Evolutionary conservation across 352 stramenopile genomes (phyloP).

Genomic region (Aphanomyces astaci): DNA sequence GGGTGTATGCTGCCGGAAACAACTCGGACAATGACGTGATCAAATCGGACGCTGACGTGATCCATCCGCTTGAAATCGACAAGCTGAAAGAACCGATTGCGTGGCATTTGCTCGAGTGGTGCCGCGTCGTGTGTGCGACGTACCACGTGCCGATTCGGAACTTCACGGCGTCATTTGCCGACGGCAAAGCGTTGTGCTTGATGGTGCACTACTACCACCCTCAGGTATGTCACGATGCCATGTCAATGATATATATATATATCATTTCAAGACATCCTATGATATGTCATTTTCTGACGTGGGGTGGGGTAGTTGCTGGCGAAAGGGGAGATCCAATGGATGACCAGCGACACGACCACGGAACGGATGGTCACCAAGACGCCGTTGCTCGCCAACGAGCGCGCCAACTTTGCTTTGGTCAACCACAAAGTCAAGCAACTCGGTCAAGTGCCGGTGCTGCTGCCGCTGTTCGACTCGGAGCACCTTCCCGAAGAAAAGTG

Average conservation of each 20-base stretch:
- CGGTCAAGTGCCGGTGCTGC: slow-evolving; percentile 85
- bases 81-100: slow-evolving; percentile 29
- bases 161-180: slow-evolving; percentile 90
- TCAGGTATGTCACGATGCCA: no score
- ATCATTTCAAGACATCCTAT: no score
- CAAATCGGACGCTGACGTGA: neutral
- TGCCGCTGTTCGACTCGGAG: slow-evolving; percentile 83
- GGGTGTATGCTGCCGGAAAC: no score
- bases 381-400: slow-evolving; percentile 51
- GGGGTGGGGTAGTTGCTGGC: neutral
- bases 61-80: neutral
- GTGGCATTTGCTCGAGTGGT: slow-evolving; percentile 86
- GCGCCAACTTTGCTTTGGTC: slow-evolving; percentile 81
- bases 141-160: slow-evolving; percentile 83
- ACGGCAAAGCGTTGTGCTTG: slow-evolving; percentile 88
- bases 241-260: no score
- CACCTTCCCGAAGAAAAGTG: slow-evolving; percentile 90
- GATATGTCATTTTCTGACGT: no score
- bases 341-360: slow-evolving; percentile 29
- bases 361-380: slow-evolving; percentile 21
- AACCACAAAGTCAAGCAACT: slow-evolving; percentile 86
- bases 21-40: neutral
- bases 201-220: slow-evolving; percentile 96
- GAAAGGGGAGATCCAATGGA: slow-evolving; percentile 50
- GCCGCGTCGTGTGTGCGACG: slow-evolving; percentile 84